Evolutionary conservation across 192 early-diverging fungal genomes (phyloP).

Genomic region (Entomortierella parvispora): DNA sequence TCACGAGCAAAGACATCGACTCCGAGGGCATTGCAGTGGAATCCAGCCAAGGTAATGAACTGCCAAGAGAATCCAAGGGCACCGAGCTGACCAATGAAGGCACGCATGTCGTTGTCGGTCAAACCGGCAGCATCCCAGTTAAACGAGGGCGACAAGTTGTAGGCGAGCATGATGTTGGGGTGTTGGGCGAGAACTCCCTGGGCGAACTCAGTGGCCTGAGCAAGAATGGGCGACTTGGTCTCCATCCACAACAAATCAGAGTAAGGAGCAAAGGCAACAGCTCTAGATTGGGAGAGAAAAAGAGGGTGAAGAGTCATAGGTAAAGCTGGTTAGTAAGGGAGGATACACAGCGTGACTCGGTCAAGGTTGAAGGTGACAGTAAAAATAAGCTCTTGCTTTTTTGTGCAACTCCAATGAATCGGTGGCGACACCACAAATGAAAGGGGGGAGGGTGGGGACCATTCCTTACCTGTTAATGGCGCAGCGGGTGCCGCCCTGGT

Average conservation of each 20-base stretch:
- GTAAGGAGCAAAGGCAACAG: slow-evolving; percentile 84
- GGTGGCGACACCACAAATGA: slow-evolving; percentile 87
- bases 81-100: slow-evolving; percentile 85
- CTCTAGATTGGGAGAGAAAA: slow-evolving; percentile 19
- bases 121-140: slow-evolving; percentile 99
- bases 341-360: neutral
- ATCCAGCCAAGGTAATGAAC: slow-evolving; percentile 96
- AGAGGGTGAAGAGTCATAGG: neutral
- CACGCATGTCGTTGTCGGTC: slow-evolving; percentile 88
- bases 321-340: neutral
- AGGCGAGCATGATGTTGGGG: slow-evolving; percentile 90
- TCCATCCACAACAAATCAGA: slow-evolving; percentile 97
- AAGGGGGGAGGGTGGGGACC: slow-evolving; percentile 83
- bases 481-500: slow-evolving; percentile 92
- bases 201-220: slow-evolving; percentile 93
- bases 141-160: slow-evolving; percentile 97
- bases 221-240: slow-evolving; percentile 93
- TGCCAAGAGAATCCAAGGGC: slow-evolving; percentile 97
- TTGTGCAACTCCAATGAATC: slow-evolving; percentile 64
- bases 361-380: no score
- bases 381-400: no score
- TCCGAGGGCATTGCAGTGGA: slow-evolving; percentile 92
- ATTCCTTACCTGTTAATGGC: slow-evolving; percentile 70
- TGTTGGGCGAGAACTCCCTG: slow-evolving; percentile 80
- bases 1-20: slow-evolving; percentile 84